Evolutionary conservation across 441 rosid genomes (phyloP).

Genomic region (Aquilaria agallochum): DNA sequence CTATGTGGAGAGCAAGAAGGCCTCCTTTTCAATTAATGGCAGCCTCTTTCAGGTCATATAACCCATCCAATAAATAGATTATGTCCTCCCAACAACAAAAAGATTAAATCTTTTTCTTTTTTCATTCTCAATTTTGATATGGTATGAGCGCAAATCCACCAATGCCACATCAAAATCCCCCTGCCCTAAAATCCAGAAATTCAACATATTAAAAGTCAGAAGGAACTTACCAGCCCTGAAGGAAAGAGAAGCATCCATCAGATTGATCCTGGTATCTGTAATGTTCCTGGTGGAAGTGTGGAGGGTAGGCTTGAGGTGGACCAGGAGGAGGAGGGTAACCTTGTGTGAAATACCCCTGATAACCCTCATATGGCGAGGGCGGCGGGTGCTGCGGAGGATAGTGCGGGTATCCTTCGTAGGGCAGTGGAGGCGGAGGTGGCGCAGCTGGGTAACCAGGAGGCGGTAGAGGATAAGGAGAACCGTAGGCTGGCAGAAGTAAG

Average conservation of each 20-base stretch:
- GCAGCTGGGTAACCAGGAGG: conserved; percentile 50
- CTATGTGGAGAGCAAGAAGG: too few relatives aligned
- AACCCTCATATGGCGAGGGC: conserved; percentile 55
- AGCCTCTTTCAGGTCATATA: too few relatives aligned
- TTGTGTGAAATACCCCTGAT: conserved; percentile 79
- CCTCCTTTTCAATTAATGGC: too few relatives aligned
- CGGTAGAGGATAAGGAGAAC: conserved; percentile 53
- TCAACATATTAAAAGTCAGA: too few relatives aligned
- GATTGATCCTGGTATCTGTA: conserved; percentile 44
- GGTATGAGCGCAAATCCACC: too few relatives aligned
- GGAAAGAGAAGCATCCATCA: conserved; percentile 58
- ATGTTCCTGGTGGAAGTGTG: conserved; percentile 42
- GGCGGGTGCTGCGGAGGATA: conserved; percentile 40
- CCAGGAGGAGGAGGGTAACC: conserved; percentile 60
- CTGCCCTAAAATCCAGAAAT: too few relatives aligned
- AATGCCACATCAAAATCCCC: too few relatives aligned
- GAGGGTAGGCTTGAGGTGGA: conserved; percentile 30
- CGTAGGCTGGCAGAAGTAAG: conserved; percentile 33
- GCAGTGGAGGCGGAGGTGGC: conserved; percentile 48
- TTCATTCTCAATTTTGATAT: too few relatives aligned
- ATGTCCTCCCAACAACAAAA: too few relatives aligned
- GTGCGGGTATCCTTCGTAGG: conserved; percentile 52
- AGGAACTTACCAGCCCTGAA: conserved; percentile 62
- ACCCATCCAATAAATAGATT: too few relatives aligned
- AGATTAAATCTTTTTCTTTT: too few relatives aligned